Conservation (phyloP, 2,329 filamentous ascomycete genomes). For the Berkeleyomyces rouxiae region DNA sequence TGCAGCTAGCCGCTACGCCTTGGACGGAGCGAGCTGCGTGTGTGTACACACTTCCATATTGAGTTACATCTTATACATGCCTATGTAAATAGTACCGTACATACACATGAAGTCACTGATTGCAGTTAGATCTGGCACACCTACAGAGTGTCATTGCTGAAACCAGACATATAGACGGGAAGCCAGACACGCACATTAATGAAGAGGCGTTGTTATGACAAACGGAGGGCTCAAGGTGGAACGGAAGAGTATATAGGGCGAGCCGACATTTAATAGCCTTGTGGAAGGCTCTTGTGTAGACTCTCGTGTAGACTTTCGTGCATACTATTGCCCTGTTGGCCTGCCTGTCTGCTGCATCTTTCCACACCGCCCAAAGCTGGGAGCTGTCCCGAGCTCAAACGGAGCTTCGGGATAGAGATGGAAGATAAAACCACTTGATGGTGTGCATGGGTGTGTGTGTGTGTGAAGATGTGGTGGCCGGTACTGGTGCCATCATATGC, state of each 20-base stretch:
- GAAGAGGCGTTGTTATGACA: not conserved
- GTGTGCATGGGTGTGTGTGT: no score
- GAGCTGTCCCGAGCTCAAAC: no score
- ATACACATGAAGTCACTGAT: not conserved
- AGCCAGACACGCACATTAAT: not conserved
- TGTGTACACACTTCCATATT: not conserved
- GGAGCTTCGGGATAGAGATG: no score
- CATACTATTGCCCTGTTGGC: not conserved
- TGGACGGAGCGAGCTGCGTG: not conserved
- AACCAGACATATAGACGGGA: not conserved
- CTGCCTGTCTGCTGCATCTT: not conserved
- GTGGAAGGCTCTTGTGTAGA: not conserved
- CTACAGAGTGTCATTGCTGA: not conserved
- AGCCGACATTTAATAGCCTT: not conserved
- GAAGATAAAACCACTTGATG: no score
- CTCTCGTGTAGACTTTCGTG: not conserved
- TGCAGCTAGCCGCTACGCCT: not conserved
- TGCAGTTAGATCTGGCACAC: not conserved
- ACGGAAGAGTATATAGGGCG: not conserved
- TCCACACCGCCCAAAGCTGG: not conserved
- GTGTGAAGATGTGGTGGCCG: no score
- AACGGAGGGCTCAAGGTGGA: not conserved
- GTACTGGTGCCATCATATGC: no score
- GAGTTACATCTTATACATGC: not conserved
- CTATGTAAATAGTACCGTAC: not conserved